Evolutionary conservation across 257 asterid species (phyloP), one percentile per base, ranked within the genome.

Genomic region (Marsdenia floribunda): DNA sequence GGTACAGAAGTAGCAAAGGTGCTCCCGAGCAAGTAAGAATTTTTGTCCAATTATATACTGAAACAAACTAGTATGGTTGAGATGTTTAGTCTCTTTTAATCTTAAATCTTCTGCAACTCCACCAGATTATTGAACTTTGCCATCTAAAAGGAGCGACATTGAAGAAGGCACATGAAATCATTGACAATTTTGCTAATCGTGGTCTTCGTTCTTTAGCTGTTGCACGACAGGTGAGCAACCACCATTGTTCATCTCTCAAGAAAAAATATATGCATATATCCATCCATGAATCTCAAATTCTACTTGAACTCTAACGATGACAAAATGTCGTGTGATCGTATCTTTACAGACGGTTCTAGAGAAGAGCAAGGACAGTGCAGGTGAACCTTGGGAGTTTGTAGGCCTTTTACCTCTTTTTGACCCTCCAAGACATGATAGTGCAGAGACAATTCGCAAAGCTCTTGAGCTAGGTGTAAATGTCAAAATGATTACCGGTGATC

Each of bases 401-500:
- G 97, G 97, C 1, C 84, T 93, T 80, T 73, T 93, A 83, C 98
- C 98, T 26, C 82, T 93, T 71, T 91, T 93, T 72, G 98, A 93
- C 61, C 98, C 98, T 49, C 98, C 98, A 65, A 93, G 98, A 81
- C 97, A 90, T 68, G 98, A 92, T 38, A 92, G 98, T 86, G 96
- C 93, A 37, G 98, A 92, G 78, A 93, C 97, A 19, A 93, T 93
- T 69, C 82, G 79, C 11, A 86, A 87, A 76, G 98, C 98, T 73
- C 93, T 93, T 73, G 91, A 91, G 29, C 96, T 93, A n/a, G 98
- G 96, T 33, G 96, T 93, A 40, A 89, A 88, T 64, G 97, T 93
- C 14, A 93, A 93, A 88, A 93, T 93, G 98, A 91, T 93, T 81
- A 91, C 98, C 0, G 97, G 98, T 42, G 98, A 93, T 72, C 97